These are phyloP conservation scores for Chloris gayana DNA, from an alignment of 176 grass and related monocot species.

Conservation along the genomic window DNA sequence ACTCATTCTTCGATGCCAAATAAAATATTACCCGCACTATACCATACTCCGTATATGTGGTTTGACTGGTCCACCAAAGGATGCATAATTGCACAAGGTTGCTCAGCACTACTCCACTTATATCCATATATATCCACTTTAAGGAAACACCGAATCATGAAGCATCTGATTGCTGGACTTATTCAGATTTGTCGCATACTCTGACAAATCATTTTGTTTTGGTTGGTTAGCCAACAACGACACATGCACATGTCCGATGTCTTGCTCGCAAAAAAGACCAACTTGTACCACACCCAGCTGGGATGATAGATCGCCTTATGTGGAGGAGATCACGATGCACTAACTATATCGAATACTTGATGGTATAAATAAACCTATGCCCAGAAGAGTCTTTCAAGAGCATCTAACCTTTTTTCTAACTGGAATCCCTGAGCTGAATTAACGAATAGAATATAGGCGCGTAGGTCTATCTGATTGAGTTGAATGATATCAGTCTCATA, in stretches of 20 bases:
- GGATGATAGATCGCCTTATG: no score
- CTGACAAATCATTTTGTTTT: background rate
- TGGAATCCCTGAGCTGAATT: background rate
- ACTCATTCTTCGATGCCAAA: background rate
- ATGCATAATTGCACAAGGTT: slow-evolving; percentile 8
- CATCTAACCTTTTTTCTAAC: background rate
- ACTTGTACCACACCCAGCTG: no score
- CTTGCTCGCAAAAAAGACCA: background rate
- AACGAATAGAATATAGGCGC: background rate
- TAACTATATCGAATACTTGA: background rate
- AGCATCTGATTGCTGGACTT: no score
- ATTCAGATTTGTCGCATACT: background rate
- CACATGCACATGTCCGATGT: background rate
- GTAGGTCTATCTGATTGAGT: background rate
- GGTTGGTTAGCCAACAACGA: background rate
- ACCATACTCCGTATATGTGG: background rate
- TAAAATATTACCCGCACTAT: background rate
- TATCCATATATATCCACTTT: background rate
- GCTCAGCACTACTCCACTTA: background rate
- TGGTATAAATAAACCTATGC: background rate
- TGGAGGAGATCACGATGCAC: no score
- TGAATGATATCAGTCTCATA: background rate
- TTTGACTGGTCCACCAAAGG: slow-evolving; percentile 25
- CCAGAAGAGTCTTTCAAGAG: background rate
- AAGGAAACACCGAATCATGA: slow-evolving; percentile 2